Base-by-base conservation (phyloP, 2,329 filamentous ascomycete genomes). In the Colletotrichum sojae region DNA sequence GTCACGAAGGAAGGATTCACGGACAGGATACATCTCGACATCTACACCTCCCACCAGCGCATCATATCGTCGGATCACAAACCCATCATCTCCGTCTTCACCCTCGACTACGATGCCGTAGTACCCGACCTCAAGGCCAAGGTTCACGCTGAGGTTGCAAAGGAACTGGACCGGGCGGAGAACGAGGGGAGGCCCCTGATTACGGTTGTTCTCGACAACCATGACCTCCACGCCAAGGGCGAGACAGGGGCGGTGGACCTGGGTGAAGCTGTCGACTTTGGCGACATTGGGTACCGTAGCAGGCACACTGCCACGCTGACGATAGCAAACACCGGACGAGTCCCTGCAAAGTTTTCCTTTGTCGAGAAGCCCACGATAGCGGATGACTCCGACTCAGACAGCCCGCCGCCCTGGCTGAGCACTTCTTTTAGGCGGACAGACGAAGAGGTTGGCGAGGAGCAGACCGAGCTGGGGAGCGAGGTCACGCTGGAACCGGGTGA, bases 61-160 rank as follows among this genome's bases (percentile, higher is more conserved):
- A 91, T 99, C 25, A 88, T 93, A 16, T 97, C 95, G 0, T 98
- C 95, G 0, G 96, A 99, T 75, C 96, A 99, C 80, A 99, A 99
- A 78, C 97, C 96, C 0, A 83, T 99, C 2, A 89, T 91, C 67
- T 94, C 94, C 1, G 84, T 95, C 1, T 98, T 98, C 76, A 91
- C 89, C 0, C 81, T 99, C 8, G 91, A 92, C 52, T 98, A 96
- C 76, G 93, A 98, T 71, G 92, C 93, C 0, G 93, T 97, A 1
- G 90, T 97, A 0, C 92, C 94, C 0, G 91, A 95, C 31, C 83
- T 97, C 27, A 98, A 97, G 78, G 89, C 94, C 1, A 91, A 90
- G 71, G 85, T 98, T 0, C 92, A 97, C 71, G 90, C 93, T 65
- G 94, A 98, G 76, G 93, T 98, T 13, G 95, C 93, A 1, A 88